Percentiles rank a stretch among this genome's conserved stretches.
phyloP scores from a whole-genome alignment of 345 rosid genomes.

The Isatis tinctoria region DNA sequence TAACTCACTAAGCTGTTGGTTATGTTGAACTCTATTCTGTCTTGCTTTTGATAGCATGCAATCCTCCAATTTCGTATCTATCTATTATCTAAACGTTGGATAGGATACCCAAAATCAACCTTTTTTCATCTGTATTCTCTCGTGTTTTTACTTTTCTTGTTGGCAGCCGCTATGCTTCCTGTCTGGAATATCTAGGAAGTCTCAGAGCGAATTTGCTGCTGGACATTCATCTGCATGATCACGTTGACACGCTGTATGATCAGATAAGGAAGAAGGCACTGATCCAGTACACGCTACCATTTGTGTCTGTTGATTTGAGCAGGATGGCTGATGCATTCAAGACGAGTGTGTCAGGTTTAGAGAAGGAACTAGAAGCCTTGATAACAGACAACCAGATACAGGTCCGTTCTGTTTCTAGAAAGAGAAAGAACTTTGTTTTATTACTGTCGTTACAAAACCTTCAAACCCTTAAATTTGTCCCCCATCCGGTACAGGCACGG shows the following conservation, averaged over 20 bases:
- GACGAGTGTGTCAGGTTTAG: conserved; percentile 75
- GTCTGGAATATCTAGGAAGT: conserved; percentile 86
- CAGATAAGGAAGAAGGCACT: conserved; percentile 94
- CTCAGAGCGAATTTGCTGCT: conserved; percentile 78
- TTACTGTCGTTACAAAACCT: background rate
- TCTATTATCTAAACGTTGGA: background rate
- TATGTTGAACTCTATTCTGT: background rate
- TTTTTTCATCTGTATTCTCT: background rate
- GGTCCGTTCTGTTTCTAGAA: conserved; percentile 35
- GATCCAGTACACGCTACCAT: conserved; percentile 97
- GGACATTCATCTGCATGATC: conserved; percentile 93
- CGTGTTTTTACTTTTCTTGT: background rate
- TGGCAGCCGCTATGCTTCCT: conserved; percentile 89
- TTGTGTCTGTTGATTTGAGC: conserved; percentile 88
- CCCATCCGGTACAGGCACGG: conserved; percentile 62
- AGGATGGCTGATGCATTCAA: conserved; percentile 99
- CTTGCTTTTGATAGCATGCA: background rate
- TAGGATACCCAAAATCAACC: background rate
- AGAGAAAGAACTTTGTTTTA: background rate
- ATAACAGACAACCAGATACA: conserved; percentile 95
- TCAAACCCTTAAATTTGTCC: background rate
- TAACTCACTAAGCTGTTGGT: background rate
- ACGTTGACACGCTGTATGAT: conserved; percentile 80
- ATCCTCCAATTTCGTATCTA: background rate
- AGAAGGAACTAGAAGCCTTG: conserved; percentile 87